phyloP scores from a whole-genome alignment of 352 stramenopile species.

The Phytophthora constricta region DNA sequence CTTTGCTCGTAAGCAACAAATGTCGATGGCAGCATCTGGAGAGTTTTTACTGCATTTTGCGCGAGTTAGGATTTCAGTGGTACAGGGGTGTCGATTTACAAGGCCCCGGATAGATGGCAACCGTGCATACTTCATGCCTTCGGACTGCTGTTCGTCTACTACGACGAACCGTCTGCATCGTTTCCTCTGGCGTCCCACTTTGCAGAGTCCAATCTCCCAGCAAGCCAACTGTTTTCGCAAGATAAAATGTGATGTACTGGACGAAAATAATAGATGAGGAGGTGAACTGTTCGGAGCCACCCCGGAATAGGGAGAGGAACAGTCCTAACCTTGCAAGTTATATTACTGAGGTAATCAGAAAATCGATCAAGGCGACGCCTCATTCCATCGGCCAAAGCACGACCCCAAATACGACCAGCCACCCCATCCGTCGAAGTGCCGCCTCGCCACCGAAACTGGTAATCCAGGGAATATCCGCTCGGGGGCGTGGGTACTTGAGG shows the following conservation, averaged over 20 bases:
- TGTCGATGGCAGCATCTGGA: neutral
- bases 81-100: slow-evolving; percentile 20
- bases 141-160: slow-evolving; percentile 15
- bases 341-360: slow-evolving; percentile 12
- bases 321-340: slow-evolving; percentile 13
- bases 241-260: slow-evolving; percentile 12
- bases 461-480: slow-evolving; percentile 29
- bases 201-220: slow-evolving; percentile 8
- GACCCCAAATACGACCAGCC: slow-evolving; percentile 6
- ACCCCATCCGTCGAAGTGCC: slow-evolving; percentile 9
- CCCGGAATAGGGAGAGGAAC: slow-evolving; percentile 1
- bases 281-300: neutral
- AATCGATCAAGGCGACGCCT: neutral
- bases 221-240: neutral
- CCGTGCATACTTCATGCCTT: slow-evolving; percentile 12
- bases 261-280: neutral
- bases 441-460: slow-evolving; percentile 24
- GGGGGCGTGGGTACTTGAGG: slow-evolving; percentile 20
- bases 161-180: slow-evolving; percentile 13
- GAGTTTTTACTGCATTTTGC: slow-evolving; percentile 1
- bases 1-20: neutral
- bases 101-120: slow-evolving; percentile 7
- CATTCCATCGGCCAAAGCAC: neutral
- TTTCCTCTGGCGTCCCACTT: slow-evolving; percentile 13
- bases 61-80: slow-evolving; percentile 12